Base-by-base conservation (phyloP, 345 rosid genomes). In the Pelargonium nanum region DNA sequence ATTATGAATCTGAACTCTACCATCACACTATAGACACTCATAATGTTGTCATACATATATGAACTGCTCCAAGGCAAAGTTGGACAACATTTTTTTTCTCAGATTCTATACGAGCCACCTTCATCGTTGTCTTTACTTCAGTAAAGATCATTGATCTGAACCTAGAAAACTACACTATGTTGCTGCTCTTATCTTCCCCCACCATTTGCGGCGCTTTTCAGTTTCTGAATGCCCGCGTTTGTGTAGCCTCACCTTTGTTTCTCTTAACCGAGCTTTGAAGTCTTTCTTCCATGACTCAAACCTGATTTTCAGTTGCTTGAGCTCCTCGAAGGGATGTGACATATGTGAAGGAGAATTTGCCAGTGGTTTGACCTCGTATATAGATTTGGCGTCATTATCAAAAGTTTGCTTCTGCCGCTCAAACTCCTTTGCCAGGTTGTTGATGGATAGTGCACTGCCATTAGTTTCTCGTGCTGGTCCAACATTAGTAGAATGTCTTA, bases 231-330 rank as follows among this genome's bases (percentile, higher is more conserved):
- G 68, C 30, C 84, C 77, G 34, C 62, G 77, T 71, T 83, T 88
- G 63, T 74, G 82, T 50, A 93, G 77, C 75, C 86, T 82, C 68
- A 68, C 75, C 67, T 83, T 93, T 5, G 86, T 67, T 55, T 84
- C 93, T 72, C 80, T 78, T 65, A 92, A 71, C 76, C 85, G 78
- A 55, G 71, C 72, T 77, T 85, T 92, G 74, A 83, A 92, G 57
- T 85, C 95, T 72, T 85, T 92, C 80, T 83, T 92, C 98, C 98
- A 92, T 22, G 77, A 56, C 77, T 89, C 88, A 52, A 92, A 89
- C 62, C 78, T 74, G 21, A 44, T 57, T 77, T 77, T 93, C 73
- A 93, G 62, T 63, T 80, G 87, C 69, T 81, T 67, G 28, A 85
- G 72, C 67, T 85, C 96, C 40, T 79, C 86, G 26, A 72, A 87